Percentiles rank a stretch among this genome's conserved stretches.
Evolutionary conservation across 768 basidiomycete species (phyloP).

Genomic region (Panaeolus papilionaceus): DNA sequence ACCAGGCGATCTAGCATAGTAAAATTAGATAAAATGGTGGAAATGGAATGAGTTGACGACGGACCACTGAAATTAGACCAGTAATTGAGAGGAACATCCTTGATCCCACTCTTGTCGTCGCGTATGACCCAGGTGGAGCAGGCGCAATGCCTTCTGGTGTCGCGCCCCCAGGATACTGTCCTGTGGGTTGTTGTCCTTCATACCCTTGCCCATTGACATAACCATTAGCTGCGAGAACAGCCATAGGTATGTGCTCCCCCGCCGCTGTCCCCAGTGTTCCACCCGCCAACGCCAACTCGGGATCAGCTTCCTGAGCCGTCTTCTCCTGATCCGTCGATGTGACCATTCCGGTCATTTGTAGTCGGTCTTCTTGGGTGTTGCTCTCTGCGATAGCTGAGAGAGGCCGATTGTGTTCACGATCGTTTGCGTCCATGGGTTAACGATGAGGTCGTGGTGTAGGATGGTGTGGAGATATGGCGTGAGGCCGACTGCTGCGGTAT

Average conservation of each 20-base stretch:
- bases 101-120: not conserved
- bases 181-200: not conserved
- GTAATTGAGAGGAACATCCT: conserved; percentile 3
- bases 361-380: not conserved
- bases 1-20: conserved; percentile 21
- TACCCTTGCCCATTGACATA: not conserved
- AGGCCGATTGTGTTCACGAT: not conserved
- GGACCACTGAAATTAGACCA: not conserved
- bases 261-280: not conserved
- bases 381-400: conserved; percentile 9
- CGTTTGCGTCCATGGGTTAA: not conserved
- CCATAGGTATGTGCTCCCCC: not conserved
- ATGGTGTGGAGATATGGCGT: not conserved
- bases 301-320: not conserved
- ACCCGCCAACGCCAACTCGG: not conserved
- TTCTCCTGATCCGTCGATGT: conserved; percentile 9
- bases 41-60: not conserved
- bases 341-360: conserved; percentile 1
- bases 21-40: not conserved
- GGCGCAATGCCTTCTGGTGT: not conserved
- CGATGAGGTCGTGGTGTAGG: not conserved
- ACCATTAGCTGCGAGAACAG: not conserved
- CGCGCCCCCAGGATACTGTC: not conserved
- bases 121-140: not conserved
- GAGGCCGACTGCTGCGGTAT: not conserved